Base-by-base conservation (phyloP, 2,329 filamentous ascomycete genomes). In the Beauveria pseudobassiana region DNA sequence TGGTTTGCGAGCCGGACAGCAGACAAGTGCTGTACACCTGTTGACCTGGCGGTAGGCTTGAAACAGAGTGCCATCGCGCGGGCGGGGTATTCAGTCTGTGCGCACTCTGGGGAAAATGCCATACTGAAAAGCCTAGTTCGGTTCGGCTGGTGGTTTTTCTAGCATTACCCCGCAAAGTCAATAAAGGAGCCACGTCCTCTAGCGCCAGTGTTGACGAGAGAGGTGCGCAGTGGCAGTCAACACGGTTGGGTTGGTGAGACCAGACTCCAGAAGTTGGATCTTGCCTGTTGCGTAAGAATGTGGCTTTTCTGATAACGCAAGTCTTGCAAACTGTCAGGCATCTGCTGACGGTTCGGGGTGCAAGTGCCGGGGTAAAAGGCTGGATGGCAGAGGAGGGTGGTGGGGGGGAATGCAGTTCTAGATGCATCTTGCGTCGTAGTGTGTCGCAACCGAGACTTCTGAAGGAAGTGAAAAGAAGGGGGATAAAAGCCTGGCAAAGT, bases 381-480 rank as follows among this genome's bases (percentile, higher is more conserved):
- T 48, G 54, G 18, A 20, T 56, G 42, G 34, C 42, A 46, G 12
- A 22, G 28, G 22, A 30, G 18, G 42, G 49, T 60, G 30, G 49
- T 53, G 58, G 38, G 28, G 58, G 50, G 28, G 30, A 18, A 34
- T 54, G 58, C 50, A 60, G 50, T 60, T 60, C 58, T 60, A 60
- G 58, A 60, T 60, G 48, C 49, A 60, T 53, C 58, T 60, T 53
- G 49, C 48, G 49, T 60, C 14, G 40, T 43, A 50, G 58, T 60
- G 50, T 54, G 49, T 26, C 14, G 57, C 48, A 59, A 38, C 34
- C 34, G 5, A 38, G 34, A 16, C 34, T 38, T 38, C 16, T 38
- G 12, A 38, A 38, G 5, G 30, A 38, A 38, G 16, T 5, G 6
- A 38, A 16, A 10, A 38, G 7, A 28, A 28, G 22, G 22, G 22